Evolutionary conservation across 2,329 filamentous ascomycete species (phyloP).

Genomic region (Rachicladosporium sp.): DNA sequence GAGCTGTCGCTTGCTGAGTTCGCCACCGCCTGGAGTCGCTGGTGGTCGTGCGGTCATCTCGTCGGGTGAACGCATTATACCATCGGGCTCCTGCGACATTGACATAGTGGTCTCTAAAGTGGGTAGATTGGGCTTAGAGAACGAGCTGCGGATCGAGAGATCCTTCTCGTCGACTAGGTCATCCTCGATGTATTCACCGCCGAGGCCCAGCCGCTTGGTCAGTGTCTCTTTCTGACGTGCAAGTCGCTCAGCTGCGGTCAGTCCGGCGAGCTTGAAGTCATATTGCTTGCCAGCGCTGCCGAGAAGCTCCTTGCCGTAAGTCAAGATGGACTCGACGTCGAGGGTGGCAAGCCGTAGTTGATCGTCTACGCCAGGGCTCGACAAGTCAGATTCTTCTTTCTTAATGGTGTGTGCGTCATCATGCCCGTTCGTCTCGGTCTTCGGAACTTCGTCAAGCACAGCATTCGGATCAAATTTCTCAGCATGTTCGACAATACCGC

Average conservation of each 20-base stretch:
- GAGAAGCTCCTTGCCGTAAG: constrained; percentile 69
- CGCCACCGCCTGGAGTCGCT: constrained; percentile 17
- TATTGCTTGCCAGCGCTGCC: constrained; percentile 70
- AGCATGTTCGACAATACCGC: constrained; percentile 84
- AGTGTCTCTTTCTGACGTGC: constrained; percentile 85
- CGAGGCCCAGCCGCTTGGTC: constrained; percentile 65
- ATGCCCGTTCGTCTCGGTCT: constrained; percentile 24
- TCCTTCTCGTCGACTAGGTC: constrained; percentile 63
- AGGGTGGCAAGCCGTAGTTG: constrained; percentile 61
- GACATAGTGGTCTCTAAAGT: constrained; percentile 43
- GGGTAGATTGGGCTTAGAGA: constrained; percentile 28
- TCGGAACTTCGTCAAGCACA: constrained; percentile 18
- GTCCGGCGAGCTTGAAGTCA: constrained; percentile 68
- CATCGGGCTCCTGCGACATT: constrained; percentile 20
- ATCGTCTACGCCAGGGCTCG: constrained; percentile 38
- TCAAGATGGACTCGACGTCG: constrained; percentile 68
- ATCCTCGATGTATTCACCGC: constrained; percentile 74
- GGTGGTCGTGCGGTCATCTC: constrained; percentile 13
- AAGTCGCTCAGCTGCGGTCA: constrained; percentile 71
- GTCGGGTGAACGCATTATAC: constrained; percentile 18
- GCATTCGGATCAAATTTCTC: constrained; percentile 69
- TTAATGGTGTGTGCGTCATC: constrained; percentile 35
- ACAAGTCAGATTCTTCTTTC: constrained; percentile 37
- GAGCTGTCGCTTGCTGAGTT: constrained; percentile 79
- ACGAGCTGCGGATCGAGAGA: constrained; percentile 30